Base-by-base conservation (phyloP, 2,329 filamentous ascomycete genomes). In the Blastomyces silverae region DNA sequence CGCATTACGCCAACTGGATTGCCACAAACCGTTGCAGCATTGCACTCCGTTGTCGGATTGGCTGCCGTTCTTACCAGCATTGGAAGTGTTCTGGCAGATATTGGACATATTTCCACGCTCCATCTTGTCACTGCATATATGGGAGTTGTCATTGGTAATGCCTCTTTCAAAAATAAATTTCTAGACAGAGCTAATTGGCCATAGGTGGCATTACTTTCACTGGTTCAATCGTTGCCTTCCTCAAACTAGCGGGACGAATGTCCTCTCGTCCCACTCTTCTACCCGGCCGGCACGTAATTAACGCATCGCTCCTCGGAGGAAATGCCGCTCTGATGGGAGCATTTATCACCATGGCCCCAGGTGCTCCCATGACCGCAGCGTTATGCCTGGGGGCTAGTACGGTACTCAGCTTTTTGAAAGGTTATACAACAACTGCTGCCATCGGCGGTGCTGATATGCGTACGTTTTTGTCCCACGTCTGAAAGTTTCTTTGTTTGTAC, bases 391-490 rank as follows among this genome's bases (percentile, higher is more conserved):
- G 87, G 34, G 89, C 89, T 52, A 96, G 90, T 73, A 87, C 91
- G 0, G 79, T 85, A 0, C 79, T 96, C 31, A 92, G 89, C 66
- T 96, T 96, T 75, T 79, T 89, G 67, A 93, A 96, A 75, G 92
- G 92, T 8, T 95, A 86, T 73, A 96, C 91, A 0, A 95, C 91
- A 0, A 96, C 92, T 0, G 84, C 91, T 1, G 90, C 90, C 0
- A 95, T 96, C 71, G 92, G 92, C 28, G 92, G 91, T n/a, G 91
- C 91, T 15, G 92, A 96, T 72, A 96, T 96, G 91, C 91, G 85
- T 77, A 78, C 48, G 75, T 72, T 48, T 39, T 17, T 8, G 25
- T n/a, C 20, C 53, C 1, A 31, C 15, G 7, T 11, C 39, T 15
- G 37, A 22, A 11, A 22, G 37, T 20, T 1, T n/a, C n/a, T 48